These are phyloP conservation scores for Spirogloea muscicola DNA, from an alignment of 139 green algal species.

Conservation along the genomic window DNA sequence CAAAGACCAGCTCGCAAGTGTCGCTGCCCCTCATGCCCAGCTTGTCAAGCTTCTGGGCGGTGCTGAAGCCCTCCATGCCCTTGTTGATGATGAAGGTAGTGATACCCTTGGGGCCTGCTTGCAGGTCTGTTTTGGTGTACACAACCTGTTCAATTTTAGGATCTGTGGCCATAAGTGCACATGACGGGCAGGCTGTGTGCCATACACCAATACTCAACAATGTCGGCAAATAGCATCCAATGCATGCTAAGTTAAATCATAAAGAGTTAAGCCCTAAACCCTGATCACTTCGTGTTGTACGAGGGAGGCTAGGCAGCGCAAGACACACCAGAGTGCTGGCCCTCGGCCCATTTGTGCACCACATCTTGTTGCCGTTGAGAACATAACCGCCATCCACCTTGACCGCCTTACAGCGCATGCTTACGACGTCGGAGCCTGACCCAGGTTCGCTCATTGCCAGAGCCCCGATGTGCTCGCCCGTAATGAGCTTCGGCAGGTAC, in stretches of 20 bases:
- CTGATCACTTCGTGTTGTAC: background rate
- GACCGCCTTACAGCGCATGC: slow-evolving; percentile 70
- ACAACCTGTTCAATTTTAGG: slow-evolving; percentile 53
- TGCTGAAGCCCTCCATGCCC: slow-evolving; percentile 70
- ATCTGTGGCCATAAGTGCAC: slow-evolving; percentile 46
- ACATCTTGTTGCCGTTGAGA: slow-evolving; percentile 91
- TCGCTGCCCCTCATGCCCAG: slow-evolving; percentile 89
- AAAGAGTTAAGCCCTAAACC: background rate
- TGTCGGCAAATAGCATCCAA: background rate
- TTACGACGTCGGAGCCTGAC: slow-evolving; percentile 83
- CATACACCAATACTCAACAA: background rate
- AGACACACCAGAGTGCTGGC: slow-evolving; percentile 62
- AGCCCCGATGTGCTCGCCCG: slow-evolving; percentile 82
- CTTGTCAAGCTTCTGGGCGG: slow-evolving; percentile 95
- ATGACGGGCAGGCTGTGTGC: background rate
- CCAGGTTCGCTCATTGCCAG: slow-evolving; percentile 87
- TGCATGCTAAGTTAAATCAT: background rate
- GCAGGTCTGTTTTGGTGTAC: slow-evolving; percentile 83
- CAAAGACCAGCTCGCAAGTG: slow-evolving; percentile 91
- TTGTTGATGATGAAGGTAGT: slow-evolving; percentile 92
- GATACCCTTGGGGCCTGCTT: slow-evolving; percentile 73
- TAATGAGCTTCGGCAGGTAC: slow-evolving; percentile 64
- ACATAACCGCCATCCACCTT: slow-evolving; percentile 61
- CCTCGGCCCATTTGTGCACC: slow-evolving; percentile 85
- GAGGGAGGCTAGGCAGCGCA: background rate